Conservation (phyloP, 192 early-diverging fungal genomes). For the Umbelopsis isabellina region DNA sequence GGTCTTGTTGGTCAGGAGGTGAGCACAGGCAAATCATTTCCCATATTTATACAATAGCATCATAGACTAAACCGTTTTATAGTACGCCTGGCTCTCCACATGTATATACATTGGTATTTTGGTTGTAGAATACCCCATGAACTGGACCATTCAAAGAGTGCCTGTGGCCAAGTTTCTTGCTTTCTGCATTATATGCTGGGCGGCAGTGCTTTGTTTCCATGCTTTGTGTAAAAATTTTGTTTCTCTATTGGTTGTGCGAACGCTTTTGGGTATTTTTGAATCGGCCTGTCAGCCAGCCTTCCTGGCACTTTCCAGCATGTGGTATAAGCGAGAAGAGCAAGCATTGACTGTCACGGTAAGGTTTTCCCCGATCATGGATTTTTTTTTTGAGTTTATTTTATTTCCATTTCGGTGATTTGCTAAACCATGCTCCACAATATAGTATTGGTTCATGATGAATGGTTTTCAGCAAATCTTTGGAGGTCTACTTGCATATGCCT, state of each 20-base stretch:
- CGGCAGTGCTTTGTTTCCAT: neutral
- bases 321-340: constrained; percentile 2
- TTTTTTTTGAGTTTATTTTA: neutral
- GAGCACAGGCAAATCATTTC: too few species aligned
- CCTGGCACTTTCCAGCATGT: neutral
- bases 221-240: neutral
- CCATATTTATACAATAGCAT: too few species aligned
- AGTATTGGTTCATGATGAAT: constrained; percentile 8
- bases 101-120: constrained; percentile 1
- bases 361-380: neutral
- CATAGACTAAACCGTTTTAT: neutral
- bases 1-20: neutral
- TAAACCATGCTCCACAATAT: neutral
- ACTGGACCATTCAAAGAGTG: neutral
- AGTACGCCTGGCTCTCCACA: neutral
- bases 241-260: neutral
- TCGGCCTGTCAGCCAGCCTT: neutral
- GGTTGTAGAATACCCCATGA: constrained; percentile 1
- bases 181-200: constrained; percentile 8
- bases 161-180: constrained; percentile 11
- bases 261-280: constrained; percentile 5
- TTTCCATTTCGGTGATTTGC: neutral
- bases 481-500: constrained; percentile 1
- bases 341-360: neutral
- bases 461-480: neutral